Evolutionary conservation across 106 monocot genomes (phyloP), one percentile per base, ranked within the genome.

Genomic region (Allium cepa): DNA sequence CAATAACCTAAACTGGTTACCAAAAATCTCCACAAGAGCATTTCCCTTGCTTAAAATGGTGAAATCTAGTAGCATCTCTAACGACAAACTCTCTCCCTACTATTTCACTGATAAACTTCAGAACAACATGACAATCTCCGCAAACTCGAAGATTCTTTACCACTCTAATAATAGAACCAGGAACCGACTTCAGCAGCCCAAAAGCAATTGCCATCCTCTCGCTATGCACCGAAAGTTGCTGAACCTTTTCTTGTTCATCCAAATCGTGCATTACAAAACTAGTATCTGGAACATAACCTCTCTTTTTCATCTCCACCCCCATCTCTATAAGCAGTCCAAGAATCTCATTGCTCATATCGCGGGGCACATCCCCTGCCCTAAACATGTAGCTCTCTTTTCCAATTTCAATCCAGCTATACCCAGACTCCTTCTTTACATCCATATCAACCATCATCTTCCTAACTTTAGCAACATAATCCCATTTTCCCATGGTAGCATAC

Each of bases 121-220:
- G 10, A 18, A 88, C 80, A 10, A 16, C 73, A 75, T 93, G 92
- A 55, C 92, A 93, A 70, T 93, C 92, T 10, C 71, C 69, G 63
- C 85, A 93, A 22, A 93, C 73, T n/a, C 92, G 77, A 66, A 88
- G 88, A 53, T 92, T 92, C 73, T 92, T 88, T 15, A 92, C 78
- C n/a, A 92, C 74, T 62, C 92, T 69, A 67, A 93, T 93, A 7
- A 71, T 60, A 5, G 76, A 47, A 2, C 83, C 85, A 57, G 82
- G 76, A 47, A 79, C 78, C 10, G 81, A 74, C 60, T 75, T 82
- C 17, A 93, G 68, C 59, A 88, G 56, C 56, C 83, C 92, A 67
- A 77, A 85, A 10, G 85, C 85, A 63, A 88, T 78, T 15, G 92
- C 88, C 28, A 93, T 55, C 52, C 92, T 88, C 83, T 93, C 88